Evolutionary conservation across 2,329 filamentous ascomycete genomes (phyloP).

Genomic region (Amylocarpus encephaloides): DNA sequence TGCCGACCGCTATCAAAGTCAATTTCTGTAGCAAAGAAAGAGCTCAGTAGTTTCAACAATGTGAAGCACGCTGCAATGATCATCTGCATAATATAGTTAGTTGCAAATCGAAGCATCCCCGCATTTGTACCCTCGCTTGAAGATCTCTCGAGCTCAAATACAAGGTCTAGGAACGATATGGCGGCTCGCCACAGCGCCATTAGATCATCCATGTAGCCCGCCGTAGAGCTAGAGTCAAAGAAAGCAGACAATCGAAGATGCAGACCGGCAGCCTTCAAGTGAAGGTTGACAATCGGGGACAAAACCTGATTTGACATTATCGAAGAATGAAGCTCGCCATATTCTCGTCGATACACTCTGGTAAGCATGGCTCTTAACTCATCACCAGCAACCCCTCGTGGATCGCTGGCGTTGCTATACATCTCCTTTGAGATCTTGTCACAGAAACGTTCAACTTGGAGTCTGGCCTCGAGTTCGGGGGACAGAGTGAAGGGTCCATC

Average conservation of each 20-base stretch:
- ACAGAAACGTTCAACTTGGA: constrained; percentile 68
- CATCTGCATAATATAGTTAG: constrained; percentile 79
- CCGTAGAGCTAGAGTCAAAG: constrained; percentile 69
- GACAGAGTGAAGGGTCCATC: constrained; percentile 53
- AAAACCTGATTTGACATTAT: constrained; percentile 49
- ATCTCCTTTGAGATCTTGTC: constrained; percentile 74
- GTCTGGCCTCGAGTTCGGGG: constrained; percentile 57
- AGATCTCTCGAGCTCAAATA: constrained; percentile 48
- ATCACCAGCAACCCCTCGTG: constrained; percentile 61
- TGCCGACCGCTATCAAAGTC: constrained; percentile 61
- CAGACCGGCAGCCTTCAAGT: constrained; percentile 65
- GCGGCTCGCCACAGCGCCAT: constrained; percentile 70
- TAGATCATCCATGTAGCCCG: constrained; percentile 67
- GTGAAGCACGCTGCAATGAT: constrained; percentile 75
- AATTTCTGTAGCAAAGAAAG: constrained; percentile 67
- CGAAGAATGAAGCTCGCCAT: constrained; percentile 55
- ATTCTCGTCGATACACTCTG: constrained; percentile 60
- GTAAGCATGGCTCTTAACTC: constrained; percentile 62
- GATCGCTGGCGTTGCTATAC: constrained; percentile 71
- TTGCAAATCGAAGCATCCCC: constrained; percentile 56
- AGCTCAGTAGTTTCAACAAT: constrained; percentile 70
- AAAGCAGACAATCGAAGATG: constrained; percentile 75
- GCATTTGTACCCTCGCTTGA: constrained; percentile 37
- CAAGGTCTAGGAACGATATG: constrained; percentile 57
- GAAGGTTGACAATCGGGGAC: constrained; percentile 54